Percentiles rank a stretch among this genome's conserved stretches.
Evolutionary conservation across 805 yeast genomes (phyloP).

Genomic region (Kazachstania kunashirensis): DNA sequence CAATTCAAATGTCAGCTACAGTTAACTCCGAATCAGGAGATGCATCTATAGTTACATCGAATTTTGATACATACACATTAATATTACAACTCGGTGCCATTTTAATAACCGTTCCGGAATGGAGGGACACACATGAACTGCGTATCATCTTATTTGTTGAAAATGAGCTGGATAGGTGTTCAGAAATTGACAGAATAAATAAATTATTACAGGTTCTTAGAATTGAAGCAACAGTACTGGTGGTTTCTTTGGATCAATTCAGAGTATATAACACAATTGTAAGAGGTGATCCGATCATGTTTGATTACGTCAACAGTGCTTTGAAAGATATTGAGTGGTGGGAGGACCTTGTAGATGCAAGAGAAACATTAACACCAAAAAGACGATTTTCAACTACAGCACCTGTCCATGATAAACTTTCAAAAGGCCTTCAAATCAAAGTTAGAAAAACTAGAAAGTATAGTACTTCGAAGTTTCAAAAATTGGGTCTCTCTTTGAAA

Average conservation of each 20-base stretch:
- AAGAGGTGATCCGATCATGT: conserved; percentile 45
- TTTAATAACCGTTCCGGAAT: conserved; percentile 81
- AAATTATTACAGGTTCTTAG: conserved; percentile 66
- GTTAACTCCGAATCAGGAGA: conserved; percentile 29
- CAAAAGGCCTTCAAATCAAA: conserved; percentile 9
- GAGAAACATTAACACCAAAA: conserved; percentile 31
- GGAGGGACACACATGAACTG: conserved; percentile 69
- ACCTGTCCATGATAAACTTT: conserved; percentile 12
- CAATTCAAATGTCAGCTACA: conserved; percentile 91
- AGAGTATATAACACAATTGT: conserved; percentile 65
- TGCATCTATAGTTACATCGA: conserved; percentile 58
- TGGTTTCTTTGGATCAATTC: conserved; percentile 53
- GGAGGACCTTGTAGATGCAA: conserved; percentile 53
- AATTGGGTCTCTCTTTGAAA: conserved; percentile 66
- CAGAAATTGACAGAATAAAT: conserved; percentile 54
- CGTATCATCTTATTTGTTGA: conserved; percentile 91
- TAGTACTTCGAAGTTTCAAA: conserved; percentile 55
- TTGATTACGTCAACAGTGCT: conserved; percentile 39
- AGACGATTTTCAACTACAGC: conserved; percentile 27
- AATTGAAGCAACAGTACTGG: conserved; percentile 73
- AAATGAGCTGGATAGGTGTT: conserved; percentile 52
- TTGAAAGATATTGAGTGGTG: conserved; percentile 78
- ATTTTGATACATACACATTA: conserved; percentile 91
- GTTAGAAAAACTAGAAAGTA: conserved; percentile 20
- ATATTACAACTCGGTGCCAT: conserved; percentile 92